Conservation (phyloP, 257 asterid species). For the Solanum chiquidenum region DNA sequence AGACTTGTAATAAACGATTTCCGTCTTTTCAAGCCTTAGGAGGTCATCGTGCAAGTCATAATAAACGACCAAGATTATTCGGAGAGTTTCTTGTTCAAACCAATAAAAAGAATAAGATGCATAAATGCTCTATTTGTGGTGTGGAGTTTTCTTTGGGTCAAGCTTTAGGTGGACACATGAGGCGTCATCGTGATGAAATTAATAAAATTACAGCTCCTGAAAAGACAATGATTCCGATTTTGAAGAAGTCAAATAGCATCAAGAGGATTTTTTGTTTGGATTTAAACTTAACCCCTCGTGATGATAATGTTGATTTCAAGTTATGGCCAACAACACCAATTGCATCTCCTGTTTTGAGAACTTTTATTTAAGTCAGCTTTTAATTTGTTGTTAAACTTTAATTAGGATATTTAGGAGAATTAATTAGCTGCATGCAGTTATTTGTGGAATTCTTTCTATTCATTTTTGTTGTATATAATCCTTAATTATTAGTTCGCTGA, state of each 20-base stretch:
- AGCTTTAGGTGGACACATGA: constrained; percentile 2
- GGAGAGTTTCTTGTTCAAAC: not conserved
- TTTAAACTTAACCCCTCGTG: not conserved
- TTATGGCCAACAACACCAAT: not conserved
- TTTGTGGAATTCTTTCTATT: not conserved
- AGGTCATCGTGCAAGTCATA: constrained; percentile 3
- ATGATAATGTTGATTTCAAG: not conserved
- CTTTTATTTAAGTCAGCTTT: not conserved
- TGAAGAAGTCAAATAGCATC: not conserved
- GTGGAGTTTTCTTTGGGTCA: not conserved
- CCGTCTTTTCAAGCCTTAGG: not conserved
- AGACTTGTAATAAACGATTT: not conserved
- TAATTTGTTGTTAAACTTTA: not conserved
- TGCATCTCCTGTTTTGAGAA: not conserved
- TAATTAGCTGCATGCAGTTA: not conserved
- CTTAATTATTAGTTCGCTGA: not conserved
- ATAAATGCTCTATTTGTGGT: not conserved
- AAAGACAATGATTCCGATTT: not conserved
- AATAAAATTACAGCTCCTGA: not conserved
- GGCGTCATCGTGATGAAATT: not conserved
- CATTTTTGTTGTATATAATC: not conserved
- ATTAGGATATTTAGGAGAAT: not conserved
- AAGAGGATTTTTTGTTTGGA: not conserved
- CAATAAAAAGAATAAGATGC: not conserved
- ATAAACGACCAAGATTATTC: not conserved